These are phyloP conservation scores for Balakata baccata DNA, from an alignment of 345 rosid genomes.

Conservation along the genomic window DNA sequence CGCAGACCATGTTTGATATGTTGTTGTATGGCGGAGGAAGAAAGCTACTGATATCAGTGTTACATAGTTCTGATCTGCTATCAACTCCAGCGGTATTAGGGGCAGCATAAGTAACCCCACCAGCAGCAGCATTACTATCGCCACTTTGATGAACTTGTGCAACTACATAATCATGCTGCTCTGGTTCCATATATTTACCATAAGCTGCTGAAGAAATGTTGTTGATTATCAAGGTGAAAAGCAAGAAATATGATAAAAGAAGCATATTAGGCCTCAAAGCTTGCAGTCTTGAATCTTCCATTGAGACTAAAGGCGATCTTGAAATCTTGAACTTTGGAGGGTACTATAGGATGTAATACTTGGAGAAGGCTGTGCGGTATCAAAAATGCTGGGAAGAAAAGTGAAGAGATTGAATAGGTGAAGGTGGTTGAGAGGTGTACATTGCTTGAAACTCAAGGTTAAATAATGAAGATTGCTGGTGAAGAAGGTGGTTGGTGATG, in stretches of 20 bases:
- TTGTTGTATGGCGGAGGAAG: conserved; percentile 82
- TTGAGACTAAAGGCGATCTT: conserved; percentile 6
- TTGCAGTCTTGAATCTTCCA: conserved; percentile 35
- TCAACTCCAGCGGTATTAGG: background rate
- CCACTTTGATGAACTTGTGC: conserved; percentile 2
- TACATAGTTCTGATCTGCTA: conserved; percentile 49
- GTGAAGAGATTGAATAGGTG: conserved; percentile 17
- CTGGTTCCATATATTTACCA: conserved; percentile 4
- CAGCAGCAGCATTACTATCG: background rate
- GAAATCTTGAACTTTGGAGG: too few relatives aligned
- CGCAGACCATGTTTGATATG: conserved; percentile 55
- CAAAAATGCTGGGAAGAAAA: background rate
- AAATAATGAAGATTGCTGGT: conserved; percentile 34
- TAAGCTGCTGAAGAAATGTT: conserved; percentile 23
- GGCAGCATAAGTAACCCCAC: too few relatives aligned
- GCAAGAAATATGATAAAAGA: conserved; percentile 32
- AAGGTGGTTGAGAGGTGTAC: conserved; percentile 44
- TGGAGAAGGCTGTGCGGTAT: too few relatives aligned
- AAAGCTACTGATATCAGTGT: conserved; percentile 41
- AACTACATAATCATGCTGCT: background rate
- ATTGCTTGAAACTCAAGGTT: conserved; percentile 51
- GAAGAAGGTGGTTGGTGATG: conserved; percentile 46
- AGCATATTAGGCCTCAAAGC: conserved; percentile 17
- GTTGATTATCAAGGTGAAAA: conserved; percentile 25
- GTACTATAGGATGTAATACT: too few relatives aligned